Evolutionary conservation across 768 basidiomycete species (phyloP).

Genomic region (Lactifluus rugatus): DNA sequence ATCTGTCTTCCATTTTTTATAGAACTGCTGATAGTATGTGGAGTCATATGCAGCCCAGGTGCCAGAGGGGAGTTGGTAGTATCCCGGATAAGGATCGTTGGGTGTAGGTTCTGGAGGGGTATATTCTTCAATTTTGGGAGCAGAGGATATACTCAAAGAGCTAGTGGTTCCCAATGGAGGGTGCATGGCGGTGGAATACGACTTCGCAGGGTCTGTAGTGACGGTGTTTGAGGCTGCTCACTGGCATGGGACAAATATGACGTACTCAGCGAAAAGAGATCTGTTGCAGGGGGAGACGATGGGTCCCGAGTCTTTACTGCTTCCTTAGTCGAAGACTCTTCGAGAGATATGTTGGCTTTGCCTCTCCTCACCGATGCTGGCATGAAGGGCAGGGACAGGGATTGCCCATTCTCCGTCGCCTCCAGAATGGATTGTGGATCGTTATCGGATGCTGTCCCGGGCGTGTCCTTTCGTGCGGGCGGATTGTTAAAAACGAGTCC

Average conservation of each 20-base stretch:
- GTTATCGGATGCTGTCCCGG: background rate
- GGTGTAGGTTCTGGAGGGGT: conserved; percentile 65
- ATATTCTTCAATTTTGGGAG: conserved; percentile 58
- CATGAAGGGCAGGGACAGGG: conserved; percentile 39
- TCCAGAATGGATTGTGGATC: background rate
- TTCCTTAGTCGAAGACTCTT: conserved; percentile 21
- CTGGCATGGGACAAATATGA: background rate
- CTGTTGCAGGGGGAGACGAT: conserved; percentile 31
- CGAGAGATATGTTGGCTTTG: conserved; percentile 37
- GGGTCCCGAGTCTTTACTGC: conserved; percentile 9
- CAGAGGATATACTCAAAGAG: conserved; percentile 42
- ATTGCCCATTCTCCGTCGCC: conserved; percentile 2
- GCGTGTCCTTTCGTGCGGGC: background rate
- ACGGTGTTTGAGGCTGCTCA: background rate
- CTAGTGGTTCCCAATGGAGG: background rate
- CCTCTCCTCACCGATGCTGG: conserved; percentile 54
- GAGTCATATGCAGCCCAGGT: conserved; percentile 68
- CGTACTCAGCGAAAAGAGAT: conserved; percentile 65
- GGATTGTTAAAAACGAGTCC: conserved; percentile 48
- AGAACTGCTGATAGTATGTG: conserved; percentile 55
- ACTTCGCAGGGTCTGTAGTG: conserved; percentile 13
- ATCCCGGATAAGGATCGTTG: conserved; percentile 74
- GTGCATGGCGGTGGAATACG: conserved; percentile 20
- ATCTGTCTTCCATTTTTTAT: conserved; percentile 63
- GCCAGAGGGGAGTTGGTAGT: conserved; percentile 77